Percentiles rank a stretch among this genome's conserved stretches.
These are phyloP conservation scores for Candida sphagnicola DNA, from an alignment of 805 yeast genomes.

Conservation along the genomic window DNA sequence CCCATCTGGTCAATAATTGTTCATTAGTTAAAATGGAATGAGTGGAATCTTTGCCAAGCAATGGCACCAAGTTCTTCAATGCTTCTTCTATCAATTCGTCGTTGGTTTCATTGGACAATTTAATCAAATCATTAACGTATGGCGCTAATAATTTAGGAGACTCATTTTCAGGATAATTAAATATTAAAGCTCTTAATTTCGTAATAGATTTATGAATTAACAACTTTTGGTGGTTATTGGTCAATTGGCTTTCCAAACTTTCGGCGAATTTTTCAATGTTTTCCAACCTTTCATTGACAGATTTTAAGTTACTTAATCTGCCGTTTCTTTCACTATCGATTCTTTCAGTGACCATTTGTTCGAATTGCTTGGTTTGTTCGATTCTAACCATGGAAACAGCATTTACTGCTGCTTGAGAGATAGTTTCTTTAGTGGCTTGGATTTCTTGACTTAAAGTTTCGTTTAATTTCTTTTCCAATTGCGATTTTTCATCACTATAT, in stretches of 20 bases:
- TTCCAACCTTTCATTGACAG: conserved; percentile 51
- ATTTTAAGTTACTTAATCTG: conserved; percentile 64
- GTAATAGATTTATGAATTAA: conserved; percentile 27
- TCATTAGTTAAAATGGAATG: conserved; percentile 67
- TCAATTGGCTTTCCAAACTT: conserved; percentile 35
- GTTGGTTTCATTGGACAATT: conserved; percentile 18
- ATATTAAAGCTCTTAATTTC: conserved; percentile 30
- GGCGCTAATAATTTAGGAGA: conserved; percentile 26
- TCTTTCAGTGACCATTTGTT: conserved; percentile 26
- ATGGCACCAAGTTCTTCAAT: conserved; percentile 28
- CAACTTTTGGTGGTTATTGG: conserved; percentile 30
- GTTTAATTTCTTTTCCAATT: conserved; percentile 57
- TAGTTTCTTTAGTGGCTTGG: conserved; percentile 58
- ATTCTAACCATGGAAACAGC: conserved; percentile 63
- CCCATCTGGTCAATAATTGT: conserved; percentile 79
- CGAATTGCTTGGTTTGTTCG: conserved; percentile 57
- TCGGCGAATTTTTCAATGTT: conserved; percentile 54
- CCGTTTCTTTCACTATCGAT: conserved; percentile 58
- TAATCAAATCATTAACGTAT: conserved; percentile 35
- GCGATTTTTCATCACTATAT: conserved; percentile 57
- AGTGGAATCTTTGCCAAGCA: conserved; percentile 34
- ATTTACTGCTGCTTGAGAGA: conserved; percentile 70
- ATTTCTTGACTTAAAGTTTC: conserved; percentile 60
- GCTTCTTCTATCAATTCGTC: conserved; percentile 34
- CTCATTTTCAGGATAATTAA: conserved; percentile 13